Conservation (phyloP, 2,329 filamentous ascomycete genomes). For the Rutstroemia sp. region DNA sequence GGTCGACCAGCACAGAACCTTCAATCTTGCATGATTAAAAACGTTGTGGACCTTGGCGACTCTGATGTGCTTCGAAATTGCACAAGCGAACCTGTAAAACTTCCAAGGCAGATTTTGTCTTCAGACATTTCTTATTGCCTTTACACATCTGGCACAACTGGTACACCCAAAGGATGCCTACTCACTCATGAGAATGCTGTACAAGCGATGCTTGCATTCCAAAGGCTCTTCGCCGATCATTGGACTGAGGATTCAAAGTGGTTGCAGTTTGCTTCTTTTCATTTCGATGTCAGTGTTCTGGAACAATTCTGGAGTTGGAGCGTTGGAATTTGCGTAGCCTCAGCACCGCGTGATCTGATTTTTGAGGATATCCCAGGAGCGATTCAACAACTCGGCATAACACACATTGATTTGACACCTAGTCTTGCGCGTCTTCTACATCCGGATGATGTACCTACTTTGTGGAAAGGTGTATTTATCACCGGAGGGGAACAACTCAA, state of each 20-base stretch:
- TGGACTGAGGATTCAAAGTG: conserved; percentile 71
- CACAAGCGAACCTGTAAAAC: conserved; percentile 19
- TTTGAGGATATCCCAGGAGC: conserved; percentile 73
- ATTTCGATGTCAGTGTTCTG: conserved; percentile 88
- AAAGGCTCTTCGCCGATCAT: conserved; percentile 65
- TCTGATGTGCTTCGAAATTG: conserved; percentile 8
- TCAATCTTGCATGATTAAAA: conserved; percentile 12
- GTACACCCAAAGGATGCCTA: conserved; percentile 50
- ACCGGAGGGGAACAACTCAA: conserved; percentile 85
- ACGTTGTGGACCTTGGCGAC: conserved; percentile 26
- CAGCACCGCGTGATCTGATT: conserved; percentile 75
- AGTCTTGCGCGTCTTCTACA: conserved; percentile 73
- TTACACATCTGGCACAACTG: conserved; percentile 34
- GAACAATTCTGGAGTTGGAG: conserved; percentile 97
- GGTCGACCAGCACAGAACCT: conserved; percentile 36
- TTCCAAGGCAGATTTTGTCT: conserved; percentile 18
- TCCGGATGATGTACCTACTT: conserved; percentile 71
- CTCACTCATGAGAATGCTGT: conserved; percentile 85
- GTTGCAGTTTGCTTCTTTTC: conserved; percentile 89
- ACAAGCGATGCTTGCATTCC: conserved; percentile 83
- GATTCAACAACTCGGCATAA: conserved; percentile 67
- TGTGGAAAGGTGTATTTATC: conserved; percentile 83
- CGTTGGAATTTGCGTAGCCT: conserved; percentile 76
- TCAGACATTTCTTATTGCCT: conserved; percentile 29
- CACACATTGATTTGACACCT: conserved; percentile 86